Evolutionary conservation across 2,329 filamentous ascomycete species (phyloP).

Genomic region (Pseudogymnoascus sp.): DNA sequence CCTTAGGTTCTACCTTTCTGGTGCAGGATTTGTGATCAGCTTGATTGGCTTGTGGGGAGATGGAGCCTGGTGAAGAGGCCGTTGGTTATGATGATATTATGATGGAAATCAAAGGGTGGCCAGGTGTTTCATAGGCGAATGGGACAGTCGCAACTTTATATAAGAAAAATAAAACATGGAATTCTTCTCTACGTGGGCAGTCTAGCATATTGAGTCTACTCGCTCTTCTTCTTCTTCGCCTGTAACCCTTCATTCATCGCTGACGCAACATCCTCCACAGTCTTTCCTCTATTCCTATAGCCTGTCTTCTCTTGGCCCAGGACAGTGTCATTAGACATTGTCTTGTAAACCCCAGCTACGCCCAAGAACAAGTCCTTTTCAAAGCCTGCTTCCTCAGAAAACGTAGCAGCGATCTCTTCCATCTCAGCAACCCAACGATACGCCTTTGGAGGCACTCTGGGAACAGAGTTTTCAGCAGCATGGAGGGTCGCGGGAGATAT

Average conservation of each 20-base stretch:
- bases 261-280: constrained; percentile 49
- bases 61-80: constrained; percentile 31
- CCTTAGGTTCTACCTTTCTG: constrained; percentile 46
- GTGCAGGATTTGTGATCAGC: constrained; percentile 52
- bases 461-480: constrained; percentile 44
- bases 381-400: constrained; percentile 59
- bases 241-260: constrained; percentile 40
- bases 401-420: constrained; percentile 64
- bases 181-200: neutral
- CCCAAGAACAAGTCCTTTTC: constrained; percentile 47
- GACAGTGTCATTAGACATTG: constrained; percentile 54
- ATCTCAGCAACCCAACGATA: constrained; percentile 74
- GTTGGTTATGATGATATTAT: neutral
- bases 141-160: constrained; percentile 3
- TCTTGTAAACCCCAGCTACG: constrained; percentile 54
- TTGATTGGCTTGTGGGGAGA: constrained; percentile 62
- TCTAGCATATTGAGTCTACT: neutral
- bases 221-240: constrained; percentile 37
- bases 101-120: constrained; percentile 1
- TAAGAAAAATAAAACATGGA: constrained; percentile 1
- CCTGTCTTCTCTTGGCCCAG: constrained; percentile 53
- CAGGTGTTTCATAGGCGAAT: constrained; percentile 8
- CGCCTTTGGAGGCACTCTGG: constrained; percentile 63
- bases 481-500: constrained; percentile 41
- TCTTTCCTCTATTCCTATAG: constrained; percentile 48